phyloP scores from a whole-genome alignment of 1,284 basidiomycete species.

The Papiliotrema nemorosa region DNA sequence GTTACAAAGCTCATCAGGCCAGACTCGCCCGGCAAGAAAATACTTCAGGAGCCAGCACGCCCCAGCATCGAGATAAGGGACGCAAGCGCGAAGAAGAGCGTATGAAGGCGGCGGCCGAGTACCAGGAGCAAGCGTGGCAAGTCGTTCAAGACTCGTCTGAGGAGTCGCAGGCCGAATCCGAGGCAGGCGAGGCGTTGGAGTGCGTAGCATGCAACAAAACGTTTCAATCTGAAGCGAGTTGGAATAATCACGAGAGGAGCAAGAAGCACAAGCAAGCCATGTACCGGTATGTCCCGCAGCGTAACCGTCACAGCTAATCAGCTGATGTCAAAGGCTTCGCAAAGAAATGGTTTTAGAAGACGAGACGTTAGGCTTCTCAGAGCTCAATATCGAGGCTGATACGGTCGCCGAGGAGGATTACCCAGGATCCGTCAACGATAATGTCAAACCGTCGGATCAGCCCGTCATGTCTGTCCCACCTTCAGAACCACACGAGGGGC shows the following conservation, averaged over 20 bases:
- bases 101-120: constrained; percentile 27
- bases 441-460: constrained; percentile 6
- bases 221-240: constrained; percentile 89
- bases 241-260: constrained; percentile 94
- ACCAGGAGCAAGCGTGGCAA: constrained; percentile 72
- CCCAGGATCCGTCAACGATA: background rate
- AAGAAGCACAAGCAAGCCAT: constrained; percentile 91
- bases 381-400: background rate
- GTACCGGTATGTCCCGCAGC: constrained; percentile 56
- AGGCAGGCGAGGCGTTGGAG: constrained; percentile 60
- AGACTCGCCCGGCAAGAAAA: constrained; percentile 49
- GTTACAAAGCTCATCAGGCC: constrained; percentile 71
- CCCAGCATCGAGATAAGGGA: constrained; percentile 7
- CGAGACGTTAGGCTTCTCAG: constrained; percentile 14
- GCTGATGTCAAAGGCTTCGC: constrained; percentile 47
- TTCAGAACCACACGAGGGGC: no score
- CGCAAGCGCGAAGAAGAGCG: constrained; percentile 25
- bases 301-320: background rate
- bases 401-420: background rate
- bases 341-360: constrained; percentile 60
- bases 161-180: constrained; percentile 50
- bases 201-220: constrained; percentile 93
- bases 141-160: constrained; percentile 59
- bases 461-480: constrained; percentile 58
- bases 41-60: background rate